Evolutionary conservation across 495 filamentous ascomycete species (phyloP), one percentile per base, ranked within the genome.

Genomic region (Penicillium ucsense): DNA sequence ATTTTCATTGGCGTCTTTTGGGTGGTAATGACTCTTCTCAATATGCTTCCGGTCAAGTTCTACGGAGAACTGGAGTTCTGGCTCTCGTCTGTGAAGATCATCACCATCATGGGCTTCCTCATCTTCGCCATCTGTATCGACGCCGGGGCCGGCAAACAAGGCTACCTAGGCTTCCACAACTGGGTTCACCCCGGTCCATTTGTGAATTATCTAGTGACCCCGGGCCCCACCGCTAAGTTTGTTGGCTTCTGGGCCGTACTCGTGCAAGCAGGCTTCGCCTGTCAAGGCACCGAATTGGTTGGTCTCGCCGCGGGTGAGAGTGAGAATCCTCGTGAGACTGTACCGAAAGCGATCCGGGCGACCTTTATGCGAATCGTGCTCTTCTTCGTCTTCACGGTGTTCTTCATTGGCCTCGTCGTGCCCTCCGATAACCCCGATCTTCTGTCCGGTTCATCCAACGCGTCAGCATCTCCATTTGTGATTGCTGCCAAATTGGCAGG

Each of bases 291-390:
- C 30, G 82, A 85, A 50, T 76, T 79, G 32, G 72, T 84, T 2
- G 80, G 79, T 39, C 71, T 85, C 1, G 79, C 81, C 10, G 80
- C 80, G 5, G 81, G 78, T 42, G 81, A 85, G 57, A 79, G 78
- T 33, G 74, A 73, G 53, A 82, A 85, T 58, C 82, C 82, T 0
- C 57, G 77, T 29, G 65, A 66, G 29, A 78, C 78, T 7, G 74
- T 85, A 1, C 82, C 82, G 3, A 64, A 71, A 3, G 81, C 81
- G 3, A 84, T 84, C 51, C 76, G 71, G 36, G 79, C 81, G 51
- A 78, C 81, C n/a, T 84, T 85, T 52, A 72, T 77, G 66, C 79
- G 82, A 44, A 85, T 84, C 58, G 51, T 83, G 48, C 72, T 85
- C 47, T 80, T 83, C 53, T 82, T 80, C 63, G 74, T 83, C 59